A percentile compares a stretch with the other conserved stretches of the same genome.
Evolutionary conservation across 1,284 basidiomycete species (phyloP).

Genomic region (Ustilago lituana): DNA sequence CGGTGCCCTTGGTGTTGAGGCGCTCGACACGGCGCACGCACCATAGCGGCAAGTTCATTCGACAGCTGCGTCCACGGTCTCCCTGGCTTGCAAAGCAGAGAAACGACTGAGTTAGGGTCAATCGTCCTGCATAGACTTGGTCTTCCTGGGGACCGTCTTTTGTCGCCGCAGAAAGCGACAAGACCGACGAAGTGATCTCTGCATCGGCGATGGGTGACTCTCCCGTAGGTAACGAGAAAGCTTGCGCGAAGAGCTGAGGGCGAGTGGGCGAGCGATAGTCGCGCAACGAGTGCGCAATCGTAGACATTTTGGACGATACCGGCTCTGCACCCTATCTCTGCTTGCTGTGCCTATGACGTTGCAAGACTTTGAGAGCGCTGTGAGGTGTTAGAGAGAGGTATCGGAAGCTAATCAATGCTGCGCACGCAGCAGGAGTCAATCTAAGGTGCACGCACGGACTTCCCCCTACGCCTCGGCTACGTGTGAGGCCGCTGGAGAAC

Average conservation of each 20-base stretch:
- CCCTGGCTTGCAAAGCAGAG: constrained; percentile 91
- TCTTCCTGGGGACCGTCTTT: constrained; percentile 57
- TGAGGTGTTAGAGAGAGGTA: background rate
- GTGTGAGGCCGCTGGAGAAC: no score
- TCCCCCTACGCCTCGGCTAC: no score
- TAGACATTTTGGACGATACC: constrained; percentile 54
- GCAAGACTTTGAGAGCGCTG: background rate
- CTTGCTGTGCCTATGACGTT: background rate
- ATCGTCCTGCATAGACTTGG: constrained; percentile 73
- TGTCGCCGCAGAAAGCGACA: constrained; percentile 58
- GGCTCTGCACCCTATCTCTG: no score
- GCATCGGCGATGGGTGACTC: constrained; percentile 58
- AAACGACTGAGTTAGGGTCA: constrained; percentile 89
- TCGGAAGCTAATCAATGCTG: no score
- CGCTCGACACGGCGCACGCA: constrained; percentile 95
- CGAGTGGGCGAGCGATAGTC: constrained; percentile 65
- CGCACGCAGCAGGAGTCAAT: no score
- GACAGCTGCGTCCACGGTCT: constrained; percentile 80
- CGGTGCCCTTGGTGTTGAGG: constrained; percentile 72
- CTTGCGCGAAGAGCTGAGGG: constrained; percentile 55
- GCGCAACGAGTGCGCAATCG: constrained; percentile 66
- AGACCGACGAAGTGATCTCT: constrained; percentile 61
- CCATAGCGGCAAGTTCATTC: constrained; percentile 89
- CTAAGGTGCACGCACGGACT: no score
- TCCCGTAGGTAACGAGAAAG: constrained; percentile 57